Percentiles rank a stretch among this genome's conserved stretches.
Evolutionary conservation across 805 yeast genomes (phyloP).

Genomic region (Saturnispora hagleri): DNA sequence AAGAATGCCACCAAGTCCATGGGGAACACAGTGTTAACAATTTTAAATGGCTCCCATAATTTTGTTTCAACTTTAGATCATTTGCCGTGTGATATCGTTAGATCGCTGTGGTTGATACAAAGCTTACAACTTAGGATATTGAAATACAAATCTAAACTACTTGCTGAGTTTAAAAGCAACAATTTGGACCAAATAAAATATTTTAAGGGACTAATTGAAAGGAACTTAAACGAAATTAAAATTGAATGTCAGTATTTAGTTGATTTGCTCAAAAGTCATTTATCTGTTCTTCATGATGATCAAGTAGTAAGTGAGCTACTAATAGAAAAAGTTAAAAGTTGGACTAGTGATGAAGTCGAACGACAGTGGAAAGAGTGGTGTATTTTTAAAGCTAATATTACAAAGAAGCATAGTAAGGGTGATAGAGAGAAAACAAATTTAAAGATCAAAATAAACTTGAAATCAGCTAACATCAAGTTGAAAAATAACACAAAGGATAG

Average conservation of each 20-base stretch:
- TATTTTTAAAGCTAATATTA: conserved; percentile 18
- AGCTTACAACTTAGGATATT: conserved; percentile 22
- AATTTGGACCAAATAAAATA: conserved; percentile 4
- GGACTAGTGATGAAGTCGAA: conserved; percentile 15
- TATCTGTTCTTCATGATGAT: conserved; percentile 20
- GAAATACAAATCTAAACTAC: conserved; percentile 10
- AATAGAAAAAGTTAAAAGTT: conserved; percentile 7
- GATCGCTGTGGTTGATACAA: conserved; percentile 31
- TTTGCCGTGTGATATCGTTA: conserved; percentile 30
- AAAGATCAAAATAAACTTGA: not conserved
- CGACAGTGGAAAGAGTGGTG: conserved; percentile 19
- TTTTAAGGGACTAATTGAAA: conserved; percentile 3
- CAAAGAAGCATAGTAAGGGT: not conserved
- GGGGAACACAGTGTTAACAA: not conserved
- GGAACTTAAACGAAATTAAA: conserved; percentile 20
- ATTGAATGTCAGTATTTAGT: conserved; percentile 21
- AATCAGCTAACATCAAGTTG: not conserved
- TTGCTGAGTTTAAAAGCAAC: conserved; percentile 1
- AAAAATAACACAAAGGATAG: not conserved
- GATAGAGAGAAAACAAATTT: not conserved
- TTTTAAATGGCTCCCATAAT: conserved; percentile 23
- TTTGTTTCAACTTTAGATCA: conserved; percentile 31
- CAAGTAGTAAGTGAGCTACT: conserved; percentile 1
- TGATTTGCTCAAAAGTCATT: conserved; percentile 17
- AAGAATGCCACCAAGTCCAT: not conserved